Evolutionary conservation across 208 protist genomes (phyloP).

Genomic region (Porcisia hertigi): DNA sequence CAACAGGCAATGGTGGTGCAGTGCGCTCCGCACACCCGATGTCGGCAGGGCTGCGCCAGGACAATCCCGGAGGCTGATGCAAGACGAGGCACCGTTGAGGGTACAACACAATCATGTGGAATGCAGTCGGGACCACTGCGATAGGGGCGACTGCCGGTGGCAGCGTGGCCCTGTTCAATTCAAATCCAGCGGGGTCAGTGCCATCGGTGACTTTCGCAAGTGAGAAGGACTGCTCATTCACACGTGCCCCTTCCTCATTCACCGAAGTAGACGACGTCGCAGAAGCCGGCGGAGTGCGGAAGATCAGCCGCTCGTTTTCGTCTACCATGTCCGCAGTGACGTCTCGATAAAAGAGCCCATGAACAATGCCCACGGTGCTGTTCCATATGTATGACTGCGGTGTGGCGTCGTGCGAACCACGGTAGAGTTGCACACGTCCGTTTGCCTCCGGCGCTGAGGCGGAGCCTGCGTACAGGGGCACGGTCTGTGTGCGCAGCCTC

Average conservation of each 20-base stretch:
- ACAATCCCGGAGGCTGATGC: conserved; percentile 76
- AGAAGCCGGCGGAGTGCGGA: conserved; percentile 3
- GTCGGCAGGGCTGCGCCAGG: conserved; percentile 46
- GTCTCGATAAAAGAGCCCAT: conserved; percentile 47
- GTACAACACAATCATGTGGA: conserved; percentile 94
- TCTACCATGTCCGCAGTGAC: conserved; percentile 10
- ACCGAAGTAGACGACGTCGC: not conserved
- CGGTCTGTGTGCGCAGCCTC: conserved; percentile 22
- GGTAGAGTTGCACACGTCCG: conserved; percentile 50
- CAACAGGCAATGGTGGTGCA: conserved; percentile 30
- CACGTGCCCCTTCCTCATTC: not conserved
- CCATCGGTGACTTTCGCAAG: conserved; percentile 16
- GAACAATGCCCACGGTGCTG: conserved; percentile 47
- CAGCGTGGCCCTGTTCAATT: not conserved
- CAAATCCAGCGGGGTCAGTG: not conserved
- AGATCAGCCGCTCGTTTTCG: conserved; percentile 21
- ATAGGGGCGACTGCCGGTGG: conserved; percentile 13
- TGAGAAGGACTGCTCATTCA: conserved; percentile 21
- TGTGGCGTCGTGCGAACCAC: conserved; percentile 21
- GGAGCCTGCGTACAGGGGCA: conserved; percentile 15
- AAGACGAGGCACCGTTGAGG: conserved; percentile 74
- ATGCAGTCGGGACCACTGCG: conserved; percentile 87
- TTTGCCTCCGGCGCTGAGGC: conserved; percentile 7
- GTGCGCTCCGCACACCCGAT: not conserved
- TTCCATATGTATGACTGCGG: conserved; percentile 68